These are phyloP conservation scores for Prillingera fragicola DNA, from an alignment of 1,284 basidiomycete genomes.

Conservation along the genomic window DNA sequence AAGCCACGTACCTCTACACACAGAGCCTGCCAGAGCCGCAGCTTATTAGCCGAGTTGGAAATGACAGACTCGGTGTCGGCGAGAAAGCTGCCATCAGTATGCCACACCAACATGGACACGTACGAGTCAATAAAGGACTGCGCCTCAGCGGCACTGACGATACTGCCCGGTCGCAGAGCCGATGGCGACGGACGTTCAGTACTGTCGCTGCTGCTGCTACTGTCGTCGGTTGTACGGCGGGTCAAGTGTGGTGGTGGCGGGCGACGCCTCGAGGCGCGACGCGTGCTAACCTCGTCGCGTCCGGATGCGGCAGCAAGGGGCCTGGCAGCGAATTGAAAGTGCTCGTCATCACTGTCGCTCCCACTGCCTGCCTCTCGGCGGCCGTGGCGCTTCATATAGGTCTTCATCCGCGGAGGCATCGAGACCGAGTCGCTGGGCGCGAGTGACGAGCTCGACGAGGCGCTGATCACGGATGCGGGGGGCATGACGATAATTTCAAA, in stretches of 20 bases:
- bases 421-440: too few species aligned
- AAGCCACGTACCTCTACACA: conserved; percentile 37
- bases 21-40: conserved; percentile 43
- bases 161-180: background rate
- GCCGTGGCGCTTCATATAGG: too few species aligned
- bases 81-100: conserved; percentile 13
- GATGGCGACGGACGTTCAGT: background rate
- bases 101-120: background rate
- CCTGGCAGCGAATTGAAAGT: too few species aligned
- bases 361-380: too few species aligned
- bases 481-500: background rate
- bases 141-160: conserved; percentile 9
- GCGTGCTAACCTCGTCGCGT: too few species aligned
- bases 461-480: too few species aligned
- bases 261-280: too few species aligned
- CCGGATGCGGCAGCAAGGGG: too few species aligned
- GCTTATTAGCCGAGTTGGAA: conserved; percentile 31
- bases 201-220: background rate
- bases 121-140: conserved; percentile 9
- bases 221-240: background rate
- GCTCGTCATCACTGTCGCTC: too few species aligned
- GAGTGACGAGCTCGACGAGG: too few species aligned
- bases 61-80: conserved; percentile 17
- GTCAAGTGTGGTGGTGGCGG: background rate
- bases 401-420: too few species aligned